Evolutionary conservation across 1,284 basidiomycete genomes (phyloP), one percentile per base, ranked within the genome.

Genomic region (Moesziomyces sp.): DNA sequence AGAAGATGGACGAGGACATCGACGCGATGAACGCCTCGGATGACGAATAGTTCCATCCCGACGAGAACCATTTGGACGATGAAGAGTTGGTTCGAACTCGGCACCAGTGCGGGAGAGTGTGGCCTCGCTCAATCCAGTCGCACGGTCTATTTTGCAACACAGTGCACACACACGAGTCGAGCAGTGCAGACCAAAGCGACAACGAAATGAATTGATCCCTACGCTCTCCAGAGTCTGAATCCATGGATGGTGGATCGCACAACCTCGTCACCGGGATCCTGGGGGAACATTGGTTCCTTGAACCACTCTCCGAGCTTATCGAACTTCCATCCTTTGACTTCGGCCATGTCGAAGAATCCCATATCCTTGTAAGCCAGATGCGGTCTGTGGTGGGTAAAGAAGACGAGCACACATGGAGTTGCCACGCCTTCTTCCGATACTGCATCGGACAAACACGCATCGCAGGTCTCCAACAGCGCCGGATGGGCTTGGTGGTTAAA

Each of bases 381-480:
- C 91, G 91, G 94, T 0, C 93, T 88, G 80, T 97, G 96, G 74
- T 97, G 95, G 0, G 91, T 92, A 84, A 93, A 96, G 85, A 97
- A 97, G 3, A 96, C 93, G 2, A 97, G 88, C 3, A 93, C 88
- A 53, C 87, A 88, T 0, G 92, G 77, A 8, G 58, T 64, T 13
- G 55, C 48, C 30, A 66, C 59, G 11, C 16, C 11, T 0, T 48
- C 61, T 18, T 71, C 57, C 51, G 50, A 46, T 28, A 56, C 26
- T 1, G 83, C 63, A 9, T 57, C 71, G n/a, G 83, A 57, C 9
- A 87, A 77, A 21, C 85, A 85, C 10, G 78, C 68, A 30, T 92
- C 89, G 80, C 93, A 93, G 0, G 93, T 92, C 24, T 87, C 87
- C 13, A 97, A 87, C 19, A 98, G 86, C 0, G 93, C 93, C 26